Evolutionary conservation across 75 land plant species (phyloP).

Genomic region (Sequoia sempervirens): DNA sequence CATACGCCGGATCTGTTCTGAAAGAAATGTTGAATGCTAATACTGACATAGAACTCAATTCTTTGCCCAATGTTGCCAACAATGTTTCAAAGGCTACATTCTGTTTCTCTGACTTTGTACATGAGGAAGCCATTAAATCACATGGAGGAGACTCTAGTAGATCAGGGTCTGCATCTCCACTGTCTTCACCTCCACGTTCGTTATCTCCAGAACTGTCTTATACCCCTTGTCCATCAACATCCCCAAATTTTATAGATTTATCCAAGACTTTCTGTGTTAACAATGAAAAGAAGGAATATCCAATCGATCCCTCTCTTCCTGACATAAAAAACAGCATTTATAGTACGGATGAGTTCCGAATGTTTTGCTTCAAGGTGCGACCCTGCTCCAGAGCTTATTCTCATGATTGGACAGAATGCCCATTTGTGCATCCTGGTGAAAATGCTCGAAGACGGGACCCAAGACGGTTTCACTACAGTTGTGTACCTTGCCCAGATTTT

Average conservation of each 20-base stretch:
- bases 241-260: constrained; percentile 12
- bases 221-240: constrained; percentile 4
- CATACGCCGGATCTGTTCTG: constrained; percentile 6
- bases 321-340: constrained; percentile 74
- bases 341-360: constrained; percentile 77
- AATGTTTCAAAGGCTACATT: constrained; percentile 1
- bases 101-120: not conserved
- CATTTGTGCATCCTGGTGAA: constrained; percentile 88
- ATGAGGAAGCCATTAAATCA: not conserved
- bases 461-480: constrained; percentile 67
- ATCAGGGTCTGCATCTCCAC: constrained; percentile 15
- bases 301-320: constrained; percentile 63
- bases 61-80: not conserved
- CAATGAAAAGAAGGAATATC: constrained; percentile 63
- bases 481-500: constrained; percentile 88
- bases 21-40: constrained; percentile 15
- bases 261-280: constrained; percentile 3
- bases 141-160: constrained; percentile 6
- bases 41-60: not conserved
- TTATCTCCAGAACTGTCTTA: constrained; percentile 6
- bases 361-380: constrained; percentile 77
- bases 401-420: constrained; percentile 93
- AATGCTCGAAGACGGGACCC: constrained; percentile 80
- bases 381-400: constrained; percentile 82
- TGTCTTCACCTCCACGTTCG: constrained; percentile 13